These are phyloP conservation scores for Arctostaphylos glauca DNA, from an alignment of 148 eudicot species.

Conservation along the genomic window DNA sequence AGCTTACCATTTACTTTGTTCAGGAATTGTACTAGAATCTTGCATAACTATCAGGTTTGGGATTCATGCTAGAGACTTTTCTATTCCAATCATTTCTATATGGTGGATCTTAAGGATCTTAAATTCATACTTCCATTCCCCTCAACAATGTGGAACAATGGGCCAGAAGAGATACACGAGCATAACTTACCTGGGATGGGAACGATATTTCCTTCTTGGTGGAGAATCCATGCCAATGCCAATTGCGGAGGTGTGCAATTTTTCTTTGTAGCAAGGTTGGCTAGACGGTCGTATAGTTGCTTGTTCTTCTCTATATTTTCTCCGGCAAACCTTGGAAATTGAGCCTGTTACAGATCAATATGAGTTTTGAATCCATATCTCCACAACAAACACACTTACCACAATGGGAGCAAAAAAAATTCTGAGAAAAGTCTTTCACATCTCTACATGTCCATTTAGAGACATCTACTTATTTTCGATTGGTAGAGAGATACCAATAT, in stretches of 20 bases:
- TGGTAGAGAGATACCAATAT: not conserved
- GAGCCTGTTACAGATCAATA: constrained; percentile 5
- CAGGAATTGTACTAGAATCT: not conserved
- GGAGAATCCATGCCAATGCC: constrained; percentile 26
- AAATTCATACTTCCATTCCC: not conserved
- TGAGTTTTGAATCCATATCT: not conserved
- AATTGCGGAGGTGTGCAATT: constrained; percentile 23
- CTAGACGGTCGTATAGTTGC: constrained; percentile 5
- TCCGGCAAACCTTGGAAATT: constrained; percentile 14
- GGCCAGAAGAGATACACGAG: not conserved
- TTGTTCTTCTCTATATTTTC: constrained; percentile 28
- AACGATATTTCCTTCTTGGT: constrained; percentile 15
- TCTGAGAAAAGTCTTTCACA: not conserved
- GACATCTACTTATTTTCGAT: not conserved
- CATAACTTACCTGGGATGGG: constrained; percentile 22
- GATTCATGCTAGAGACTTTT: not conserved
- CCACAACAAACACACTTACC: not conserved
- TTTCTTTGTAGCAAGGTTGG: constrained; percentile 11
- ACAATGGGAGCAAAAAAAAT: not conserved
- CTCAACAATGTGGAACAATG: not conserved
- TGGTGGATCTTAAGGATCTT: not conserved
- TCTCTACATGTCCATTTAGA: too few species aligned
- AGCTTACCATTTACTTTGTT: not conserved
- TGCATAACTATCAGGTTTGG: not conserved
- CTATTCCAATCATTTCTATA: not conserved